These are phyloP conservation scores for Leishmania amazonensis DNA, from an alignment of 208 protist genomes.

Conservation along the genomic window DNA sequence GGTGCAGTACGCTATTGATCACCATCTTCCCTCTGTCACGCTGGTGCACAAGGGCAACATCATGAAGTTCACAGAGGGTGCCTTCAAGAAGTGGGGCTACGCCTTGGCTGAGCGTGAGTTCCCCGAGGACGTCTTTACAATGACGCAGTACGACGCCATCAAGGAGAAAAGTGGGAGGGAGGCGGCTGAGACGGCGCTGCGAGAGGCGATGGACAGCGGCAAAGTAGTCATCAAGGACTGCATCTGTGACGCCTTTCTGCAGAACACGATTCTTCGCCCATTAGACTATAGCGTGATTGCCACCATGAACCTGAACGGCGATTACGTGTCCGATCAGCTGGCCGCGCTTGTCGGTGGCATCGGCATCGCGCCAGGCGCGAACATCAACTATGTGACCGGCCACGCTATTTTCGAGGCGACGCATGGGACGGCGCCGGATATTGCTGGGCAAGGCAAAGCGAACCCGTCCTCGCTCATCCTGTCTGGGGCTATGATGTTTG, in stretches of 20 bases:
- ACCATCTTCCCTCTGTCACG: slow-evolving; percentile 49
- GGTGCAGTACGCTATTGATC: slow-evolving; percentile 46
- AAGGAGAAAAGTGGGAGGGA: slow-evolving; percentile 38
- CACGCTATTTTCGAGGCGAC: slow-evolving; percentile 62
- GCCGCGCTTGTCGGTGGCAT: slow-evolving; percentile 76
- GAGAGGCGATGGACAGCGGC: slow-evolving; percentile 27
- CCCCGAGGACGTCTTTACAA: slow-evolving; percentile 30
- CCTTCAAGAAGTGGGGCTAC: slow-evolving; percentile 59
- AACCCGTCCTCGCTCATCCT: slow-evolving; percentile 57
- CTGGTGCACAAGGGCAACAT: slow-evolving; percentile 70
- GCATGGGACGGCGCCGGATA: slow-evolving; percentile 62
- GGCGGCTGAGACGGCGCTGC: slow-evolving; percentile 33
- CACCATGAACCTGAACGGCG: slow-evolving; percentile 58
- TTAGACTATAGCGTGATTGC: slow-evolving; percentile 51
- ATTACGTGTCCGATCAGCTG: slow-evolving; percentile 65
- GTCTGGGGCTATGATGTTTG: slow-evolving; percentile 50
- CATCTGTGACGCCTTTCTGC: slow-evolving; percentile 58
- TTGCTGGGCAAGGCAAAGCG: slow-evolving; percentile 43
- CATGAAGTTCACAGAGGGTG: slow-evolving; percentile 64
- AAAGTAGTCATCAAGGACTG: slow-evolving; percentile 64
- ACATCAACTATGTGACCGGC: slow-evolving; percentile 61
- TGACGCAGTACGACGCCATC: slow-evolving; percentile 42
- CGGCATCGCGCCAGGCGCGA: slow-evolving; percentile 59
- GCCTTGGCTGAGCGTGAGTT: slow-evolving; percentile 46
- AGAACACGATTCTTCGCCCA: slow-evolving; percentile 53